These are phyloP conservation scores for Mycena vulgaris DNA, from an alignment of 768 basidiomycete genomes.

Conservation along the genomic window DNA sequence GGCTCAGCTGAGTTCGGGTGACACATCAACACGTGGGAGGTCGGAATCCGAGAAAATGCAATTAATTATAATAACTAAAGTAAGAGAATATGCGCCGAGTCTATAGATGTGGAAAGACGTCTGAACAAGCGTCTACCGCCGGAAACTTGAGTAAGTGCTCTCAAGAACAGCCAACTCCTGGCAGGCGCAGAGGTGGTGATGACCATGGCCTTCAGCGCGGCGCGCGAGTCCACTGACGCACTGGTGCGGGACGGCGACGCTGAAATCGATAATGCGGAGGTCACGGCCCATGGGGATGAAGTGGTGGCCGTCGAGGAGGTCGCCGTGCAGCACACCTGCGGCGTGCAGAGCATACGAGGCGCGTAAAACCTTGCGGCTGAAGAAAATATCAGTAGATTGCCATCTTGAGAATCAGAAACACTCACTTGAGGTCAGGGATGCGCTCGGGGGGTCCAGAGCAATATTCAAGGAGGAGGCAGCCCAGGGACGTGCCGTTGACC, in stretches of 20 bases:
- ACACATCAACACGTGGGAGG: too few species aligned
- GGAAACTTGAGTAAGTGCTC: background rate
- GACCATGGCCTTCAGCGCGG: conserved; percentile 16
- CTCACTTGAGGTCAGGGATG: conserved; percentile 43
- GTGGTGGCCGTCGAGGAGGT: conserved; percentile 47
- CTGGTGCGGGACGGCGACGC: conserved; percentile 46
- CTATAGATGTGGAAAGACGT: too few species aligned
- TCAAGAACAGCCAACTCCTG: conserved; percentile 28
- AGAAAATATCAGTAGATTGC: background rate
- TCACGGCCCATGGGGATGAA: conserved; percentile 48
- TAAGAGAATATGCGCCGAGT: too few species aligned
- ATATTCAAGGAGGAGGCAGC: conserved; percentile 57
- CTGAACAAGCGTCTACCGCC: background rate
- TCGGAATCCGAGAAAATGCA: too few species aligned
- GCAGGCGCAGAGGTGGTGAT: conserved; percentile 8
- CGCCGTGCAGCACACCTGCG: conserved; percentile 54
- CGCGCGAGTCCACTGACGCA: conserved; percentile 41
- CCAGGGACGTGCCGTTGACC: conserved; percentile 45
- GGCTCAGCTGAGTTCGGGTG: too few species aligned
- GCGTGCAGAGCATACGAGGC: conserved; percentile 54
- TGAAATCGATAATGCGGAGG: conserved; percentile 57
- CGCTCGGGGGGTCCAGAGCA: conserved; percentile 42
- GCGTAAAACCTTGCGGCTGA: conserved; percentile 51
- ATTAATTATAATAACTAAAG: too few species aligned
- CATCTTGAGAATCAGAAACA: background rate